Conservation (phyloP, 345 rosid genomes). For the Carallia brachiata region DNA sequence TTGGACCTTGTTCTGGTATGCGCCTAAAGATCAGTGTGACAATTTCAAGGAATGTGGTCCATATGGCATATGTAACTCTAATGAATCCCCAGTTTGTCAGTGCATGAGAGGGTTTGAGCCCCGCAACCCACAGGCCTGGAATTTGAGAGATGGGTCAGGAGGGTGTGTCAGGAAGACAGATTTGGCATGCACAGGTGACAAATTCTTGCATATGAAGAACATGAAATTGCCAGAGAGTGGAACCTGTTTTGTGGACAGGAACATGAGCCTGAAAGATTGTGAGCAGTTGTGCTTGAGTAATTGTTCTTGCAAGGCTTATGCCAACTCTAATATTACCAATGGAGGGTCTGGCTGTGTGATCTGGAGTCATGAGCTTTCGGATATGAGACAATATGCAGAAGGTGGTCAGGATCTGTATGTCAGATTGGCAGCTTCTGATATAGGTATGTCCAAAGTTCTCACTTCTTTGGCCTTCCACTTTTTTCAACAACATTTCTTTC, state of each 20-base stretch:
- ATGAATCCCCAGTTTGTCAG: conserved; percentile 69
- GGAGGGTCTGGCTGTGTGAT: conserved; percentile 52
- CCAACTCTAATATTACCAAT: conserved; percentile 31
- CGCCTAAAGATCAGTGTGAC: conserved; percentile 91
- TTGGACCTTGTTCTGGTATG: conserved; percentile 75
- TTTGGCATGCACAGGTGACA: conserved; percentile 45
- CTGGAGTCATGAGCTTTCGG: conserved; percentile 46
- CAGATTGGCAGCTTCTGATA: conserved; percentile 70
- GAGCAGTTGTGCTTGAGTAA: conserved; percentile 33
- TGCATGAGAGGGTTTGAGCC: conserved; percentile 69
- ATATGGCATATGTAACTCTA: conserved; percentile 61
- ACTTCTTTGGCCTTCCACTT: neutral
- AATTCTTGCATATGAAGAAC: conserved; percentile 50
- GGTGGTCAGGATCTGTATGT: conserved; percentile 78
- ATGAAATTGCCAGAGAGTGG: conserved; percentile 67
- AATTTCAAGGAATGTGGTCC: conserved; percentile 54
- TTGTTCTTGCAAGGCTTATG: conserved; percentile 56
- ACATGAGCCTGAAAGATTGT: conserved; percentile 31
- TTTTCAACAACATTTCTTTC: too few species aligned
- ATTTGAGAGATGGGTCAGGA: conserved; percentile 48
- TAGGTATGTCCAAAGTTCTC: conserved; percentile 43
- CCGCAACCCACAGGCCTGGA: conserved; percentile 53
- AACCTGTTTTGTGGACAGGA: conserved; percentile 39
- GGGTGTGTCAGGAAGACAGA: conserved; percentile 64
- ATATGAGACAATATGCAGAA: conserved; percentile 42